Evolutionary conservation across 2,329 filamentous ascomycete genomes (phyloP), one percentile per base, ranked within the genome.

Genomic region (Exserohilum turcica): DNA sequence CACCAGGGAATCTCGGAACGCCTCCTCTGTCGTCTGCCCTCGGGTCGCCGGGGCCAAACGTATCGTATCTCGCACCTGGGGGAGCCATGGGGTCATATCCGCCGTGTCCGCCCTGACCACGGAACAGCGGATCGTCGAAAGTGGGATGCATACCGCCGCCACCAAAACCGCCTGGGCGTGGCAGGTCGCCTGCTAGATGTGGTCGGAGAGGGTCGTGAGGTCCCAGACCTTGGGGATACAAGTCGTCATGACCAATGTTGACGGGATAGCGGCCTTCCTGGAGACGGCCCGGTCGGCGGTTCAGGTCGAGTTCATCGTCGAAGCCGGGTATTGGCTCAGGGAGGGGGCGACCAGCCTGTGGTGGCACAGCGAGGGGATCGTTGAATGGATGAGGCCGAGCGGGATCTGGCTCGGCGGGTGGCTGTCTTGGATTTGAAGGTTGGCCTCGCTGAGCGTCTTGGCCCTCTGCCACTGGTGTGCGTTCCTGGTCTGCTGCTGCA

Each of bases 141-240:
- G 92, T 96, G 0, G 94, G 94, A 74, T 97, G 90, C 94, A 99
- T 99, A 0, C 94, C 94, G 8, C 88, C 86, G 10, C 88, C 86
- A 9, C 83, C 83, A 16, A 86, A 83, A n/a, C 81, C 77, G 18
- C 80, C 79, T 5, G 86, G 74, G 0, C 84, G 82, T 37, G 76
- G 76, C n/a, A 84, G 77, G 42, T 84, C 81, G 46, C 84, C 81
- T 6, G 86, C 84, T 49, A 91, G 84, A 2, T 84, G 82, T 4
- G 84, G 84, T 28, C 89, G 79, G 3, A 97, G 76, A 10, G 93
- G 92, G 73, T 97, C 92, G 64, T 92, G 80, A 0, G 92, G 92
- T 0, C 92, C 92, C 0, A 99, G 78, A 0, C 91, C 91, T 8
- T 88, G 88, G 1, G 94, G 94, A 65, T 97, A 89, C 8, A 97